Conservation (phyloP, 495 filamentous ascomycete genomes). For the Aspergillus incahuasiensis region DNA sequence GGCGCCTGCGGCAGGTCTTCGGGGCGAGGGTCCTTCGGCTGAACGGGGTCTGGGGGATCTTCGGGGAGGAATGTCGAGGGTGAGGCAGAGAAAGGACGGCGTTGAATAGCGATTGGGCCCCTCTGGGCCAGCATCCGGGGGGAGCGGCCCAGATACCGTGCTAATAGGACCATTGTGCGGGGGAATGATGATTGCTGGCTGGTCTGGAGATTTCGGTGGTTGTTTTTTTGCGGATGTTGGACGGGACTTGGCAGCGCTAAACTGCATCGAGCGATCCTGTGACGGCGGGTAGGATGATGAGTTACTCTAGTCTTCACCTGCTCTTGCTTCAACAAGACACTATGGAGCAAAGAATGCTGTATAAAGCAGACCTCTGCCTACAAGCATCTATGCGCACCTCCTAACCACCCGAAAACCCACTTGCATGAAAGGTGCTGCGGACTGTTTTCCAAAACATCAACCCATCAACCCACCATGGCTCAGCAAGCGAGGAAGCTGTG, state of each 20-base stretch:
- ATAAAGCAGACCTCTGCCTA: not conserved
- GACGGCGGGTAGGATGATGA: not conserved
- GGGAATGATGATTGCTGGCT: constrained; percentile 9
- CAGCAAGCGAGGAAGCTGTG: constrained; percentile 41
- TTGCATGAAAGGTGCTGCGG: not conserved
- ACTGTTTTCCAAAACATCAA: constrained; percentile 3
- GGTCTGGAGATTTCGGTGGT: constrained; percentile 17
- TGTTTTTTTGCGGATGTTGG: constrained; percentile 22
- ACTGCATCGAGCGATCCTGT: constrained; percentile 13
- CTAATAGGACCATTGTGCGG: constrained; percentile 38
- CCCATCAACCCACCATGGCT: not conserved
- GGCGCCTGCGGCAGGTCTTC: constrained; percentile 32
- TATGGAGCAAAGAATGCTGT: not conserved
- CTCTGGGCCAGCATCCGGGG: constrained; percentile 29
- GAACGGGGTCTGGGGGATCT: constrained; percentile 33
- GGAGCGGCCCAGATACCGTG: constrained; percentile 38
- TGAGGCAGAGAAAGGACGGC: constrained; percentile 39
- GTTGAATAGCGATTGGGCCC: constrained; percentile 21
- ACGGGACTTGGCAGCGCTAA: constrained; percentile 17
- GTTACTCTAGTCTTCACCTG: not conserved
- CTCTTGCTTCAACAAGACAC: not conserved
- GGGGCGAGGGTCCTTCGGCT: constrained; percentile 27
- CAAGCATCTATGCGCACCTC: not conserved
- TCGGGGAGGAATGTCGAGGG: constrained; percentile 33
- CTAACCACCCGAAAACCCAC: not conserved